Evolutionary conservation across 208 protist species (phyloP).

Genomic region (Leishmania guyanensis): DNA sequence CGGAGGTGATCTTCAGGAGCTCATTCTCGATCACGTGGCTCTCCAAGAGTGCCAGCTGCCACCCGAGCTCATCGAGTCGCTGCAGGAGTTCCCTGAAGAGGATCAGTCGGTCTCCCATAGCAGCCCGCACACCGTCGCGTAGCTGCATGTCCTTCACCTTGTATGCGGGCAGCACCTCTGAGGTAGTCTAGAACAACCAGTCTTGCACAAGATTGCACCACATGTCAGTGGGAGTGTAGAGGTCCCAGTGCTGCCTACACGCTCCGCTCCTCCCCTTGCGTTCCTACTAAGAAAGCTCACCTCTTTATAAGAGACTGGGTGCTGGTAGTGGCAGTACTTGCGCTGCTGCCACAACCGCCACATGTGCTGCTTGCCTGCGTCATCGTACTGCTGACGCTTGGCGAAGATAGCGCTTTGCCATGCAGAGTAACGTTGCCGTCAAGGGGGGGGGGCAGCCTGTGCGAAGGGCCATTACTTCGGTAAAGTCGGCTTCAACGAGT

Average conservation of each 20-base stretch:
- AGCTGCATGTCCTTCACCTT: conserved; percentile 35
- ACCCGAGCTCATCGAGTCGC: conserved; percentile 38
- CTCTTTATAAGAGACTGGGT: no score
- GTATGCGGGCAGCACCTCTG: conserved; percentile 13
- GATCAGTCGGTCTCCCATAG: conserved; percentile 30
- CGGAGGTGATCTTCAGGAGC: conserved; percentile 2
- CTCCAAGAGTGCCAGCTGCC: conserved; percentile 26
- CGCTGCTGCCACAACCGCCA: not conserved
- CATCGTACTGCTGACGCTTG: not conserved
- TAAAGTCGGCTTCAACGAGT: conserved; percentile 19
- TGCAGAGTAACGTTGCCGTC: not conserved
- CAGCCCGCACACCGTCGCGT: conserved; percentile 33
- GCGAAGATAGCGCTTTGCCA: not conserved
- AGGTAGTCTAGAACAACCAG: conserved; percentile 24
- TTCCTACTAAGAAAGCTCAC: not conserved
- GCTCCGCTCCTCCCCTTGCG: not conserved
- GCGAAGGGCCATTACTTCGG: conserved; percentile 11
- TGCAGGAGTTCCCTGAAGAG: conserved; percentile 33
- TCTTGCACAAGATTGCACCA: conserved; percentile 34
- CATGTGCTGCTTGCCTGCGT: not conserved
- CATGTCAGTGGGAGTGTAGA: conserved; percentile 17
- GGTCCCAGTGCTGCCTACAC: conserved; percentile 13
- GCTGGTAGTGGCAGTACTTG: no score
- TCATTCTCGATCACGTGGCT: conserved; percentile 22
- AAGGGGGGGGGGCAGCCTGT: not conserved